phyloP scores from a whole-genome alignment of 2,329 filamentous ascomycete species.

The Ilyonectria robusta region DNA sequence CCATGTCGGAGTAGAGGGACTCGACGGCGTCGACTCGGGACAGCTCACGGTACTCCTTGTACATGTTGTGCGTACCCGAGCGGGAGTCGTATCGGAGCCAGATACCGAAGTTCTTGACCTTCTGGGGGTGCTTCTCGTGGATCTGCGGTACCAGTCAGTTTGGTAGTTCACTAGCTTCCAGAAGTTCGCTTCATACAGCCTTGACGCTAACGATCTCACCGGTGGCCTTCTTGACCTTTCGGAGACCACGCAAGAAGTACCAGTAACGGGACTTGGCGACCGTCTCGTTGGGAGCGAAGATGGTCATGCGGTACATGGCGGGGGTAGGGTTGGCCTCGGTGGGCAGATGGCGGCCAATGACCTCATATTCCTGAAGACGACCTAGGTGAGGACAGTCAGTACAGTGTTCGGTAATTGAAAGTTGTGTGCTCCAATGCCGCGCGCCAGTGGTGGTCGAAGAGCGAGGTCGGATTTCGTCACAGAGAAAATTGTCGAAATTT shows the following conservation, averaged over 20 bases:
- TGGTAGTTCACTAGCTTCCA: neutral
- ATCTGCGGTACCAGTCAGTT: constrained; percentile 71
- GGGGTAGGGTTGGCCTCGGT: constrained; percentile 97
- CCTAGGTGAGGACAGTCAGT: constrained; percentile 70
- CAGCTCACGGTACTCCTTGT: constrained; percentile 99
- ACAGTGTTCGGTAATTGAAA: constrained; percentile 17
- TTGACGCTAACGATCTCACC: constrained; percentile 99
- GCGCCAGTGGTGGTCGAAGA: constrained; percentile 16
- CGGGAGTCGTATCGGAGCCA: constrained; percentile 99
- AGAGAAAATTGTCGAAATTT: constrained; percentile 6
- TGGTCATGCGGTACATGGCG: constrained; percentile 99
- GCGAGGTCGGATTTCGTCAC: constrained; percentile 9
- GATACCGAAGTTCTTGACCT: constrained; percentile 99
- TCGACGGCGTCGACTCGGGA: constrained; percentile 95
- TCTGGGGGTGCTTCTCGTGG: constrained; percentile 97
- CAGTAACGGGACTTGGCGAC: constrained; percentile 99
- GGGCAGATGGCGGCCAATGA: constrained; percentile 99
- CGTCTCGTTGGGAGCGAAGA: constrained; percentile 97
- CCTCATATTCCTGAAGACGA: constrained; percentile 99
- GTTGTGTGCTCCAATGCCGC: constrained; percentile 23
- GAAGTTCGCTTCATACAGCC: constrained; percentile 75
- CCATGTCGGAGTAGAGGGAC: constrained; percentile 99
- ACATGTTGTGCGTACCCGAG: constrained; percentile 99
- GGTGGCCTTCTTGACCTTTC: constrained; percentile 99
- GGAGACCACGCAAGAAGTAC: constrained; percentile 99